Evolutionary conservation across 345 rosid species (phyloP).

Genomic region (Heritiera littoralis): DNA sequence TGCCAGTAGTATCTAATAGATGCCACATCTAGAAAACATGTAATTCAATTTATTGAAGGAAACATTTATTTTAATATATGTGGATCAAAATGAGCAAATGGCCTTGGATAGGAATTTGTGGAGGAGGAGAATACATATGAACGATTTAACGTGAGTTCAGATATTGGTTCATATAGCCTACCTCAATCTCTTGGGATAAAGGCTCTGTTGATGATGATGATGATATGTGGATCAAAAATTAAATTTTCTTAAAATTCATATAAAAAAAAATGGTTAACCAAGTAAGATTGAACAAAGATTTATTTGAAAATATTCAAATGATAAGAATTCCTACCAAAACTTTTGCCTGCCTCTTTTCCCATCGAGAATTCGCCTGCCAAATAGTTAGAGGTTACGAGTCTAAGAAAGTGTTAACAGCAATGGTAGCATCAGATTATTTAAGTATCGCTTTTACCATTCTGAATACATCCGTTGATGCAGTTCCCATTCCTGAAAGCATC

Average conservation of each 20-base stretch:
- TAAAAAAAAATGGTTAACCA: neutral
- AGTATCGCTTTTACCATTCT: slow-evolving; percentile 61
- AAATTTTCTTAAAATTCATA: neutral
- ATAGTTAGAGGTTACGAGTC: slow-evolving; percentile 3
- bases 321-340: slow-evolving; percentile 65
- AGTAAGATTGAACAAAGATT: neutral
- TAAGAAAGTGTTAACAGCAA: neutral
- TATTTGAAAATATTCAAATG: neutral
- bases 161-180: no score
- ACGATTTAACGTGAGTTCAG: no score
- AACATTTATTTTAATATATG: no score
- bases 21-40: no score
- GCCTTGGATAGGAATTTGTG: no score
- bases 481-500: slow-evolving; percentile 98
- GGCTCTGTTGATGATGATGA: no score
- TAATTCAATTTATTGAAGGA: no score
- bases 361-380: slow-evolving; percentile 81
- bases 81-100: neutral
- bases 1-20: no score
- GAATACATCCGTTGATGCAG: slow-evolving; percentile 70
- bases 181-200: no score
- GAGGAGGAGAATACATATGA: no score
- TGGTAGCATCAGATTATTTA: neutral
- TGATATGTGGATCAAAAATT: neutral
- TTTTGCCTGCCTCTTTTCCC: slow-evolving; percentile 94